Evolutionary conservation across 2,329 filamentous ascomycete genomes (phyloP), one percentile per base, ranked within the genome.

Genomic region (Colletotrichum eleusines): DNA sequence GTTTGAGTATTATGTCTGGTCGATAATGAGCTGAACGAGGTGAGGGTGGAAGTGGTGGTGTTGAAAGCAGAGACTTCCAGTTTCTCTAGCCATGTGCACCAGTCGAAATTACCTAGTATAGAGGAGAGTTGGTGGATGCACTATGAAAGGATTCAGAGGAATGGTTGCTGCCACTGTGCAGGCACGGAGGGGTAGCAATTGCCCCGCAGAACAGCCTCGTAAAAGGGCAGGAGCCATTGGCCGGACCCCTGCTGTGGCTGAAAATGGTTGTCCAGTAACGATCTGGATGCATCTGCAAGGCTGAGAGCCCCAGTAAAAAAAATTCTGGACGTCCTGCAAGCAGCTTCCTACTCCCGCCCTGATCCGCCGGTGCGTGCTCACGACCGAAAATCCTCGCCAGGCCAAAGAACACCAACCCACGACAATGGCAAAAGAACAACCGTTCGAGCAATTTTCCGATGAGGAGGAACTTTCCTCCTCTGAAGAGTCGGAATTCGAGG

Each of bases 401-500:
- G 40, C 8, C 26, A 20, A 8, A 9, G 9, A 6, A 18, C 23
- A n/a, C 33, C 42, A 55, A 23, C 18, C 42, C 14, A 51, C 54
- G 63, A 65, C 70, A 67, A 73, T 73, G 72, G 63, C 70, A 38
- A 72, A 72, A 46, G 72, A 74, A 26, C 69, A 75, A 42, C 69
- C 73, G 9, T 74, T 73, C 12, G 72, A 69, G 48, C 54, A 67
- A 20, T 74, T 70, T 3, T 71, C 72, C 59, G 74, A 74, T 23
- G 66, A 73, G 42, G 71, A 74, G 2, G 73, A 73, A 31, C 44
- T 51, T 23, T 28, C 60, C 3, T 63, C 67, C 11, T 73, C 70
- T 1, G 70, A 72, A 6, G 71, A 73, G 16, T 72, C 72, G 1
- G 77, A 78, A 18, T 69, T 77, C 35, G 76, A 77, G 59, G 75